phyloP scores from a whole-genome alignment of 1,139 yeast species.

The Geotrichum australiense region DNA sequence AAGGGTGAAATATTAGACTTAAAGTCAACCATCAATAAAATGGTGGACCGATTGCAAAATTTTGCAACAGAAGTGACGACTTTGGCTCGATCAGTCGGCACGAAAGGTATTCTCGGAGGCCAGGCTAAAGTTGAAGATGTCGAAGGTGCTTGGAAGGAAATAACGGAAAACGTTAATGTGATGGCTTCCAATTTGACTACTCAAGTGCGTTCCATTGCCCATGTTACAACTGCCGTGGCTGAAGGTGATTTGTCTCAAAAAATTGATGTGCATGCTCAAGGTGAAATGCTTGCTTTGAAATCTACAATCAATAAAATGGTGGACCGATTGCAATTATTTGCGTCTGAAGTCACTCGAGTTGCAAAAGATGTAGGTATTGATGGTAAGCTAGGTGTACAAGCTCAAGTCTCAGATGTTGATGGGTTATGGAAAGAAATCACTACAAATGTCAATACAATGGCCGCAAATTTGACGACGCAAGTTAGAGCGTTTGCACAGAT shows the following conservation, averaged over 20 bases:
- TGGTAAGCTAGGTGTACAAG: conserved; percentile 87
- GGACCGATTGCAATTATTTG: conserved; percentile 80
- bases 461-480: conserved; percentile 82
- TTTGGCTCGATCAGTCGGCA: conserved; percentile 81
- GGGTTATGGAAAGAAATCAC: conserved; percentile 91
- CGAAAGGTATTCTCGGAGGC: conserved; percentile 83
- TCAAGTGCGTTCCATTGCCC: conserved; percentile 84
- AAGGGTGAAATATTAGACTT: conserved; percentile 80
- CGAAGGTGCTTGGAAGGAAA: conserved; percentile 91
- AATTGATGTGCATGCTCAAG: conserved; percentile 85
- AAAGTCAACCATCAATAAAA: conserved; percentile 71
- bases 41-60: conserved; percentile 83
- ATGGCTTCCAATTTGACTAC: conserved; percentile 88
- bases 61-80: conserved; percentile 88
- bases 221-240: conserved; percentile 88
- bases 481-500: conserved; percentile 91
- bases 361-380: conserved; percentile 92
- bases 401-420: conserved; percentile 84
- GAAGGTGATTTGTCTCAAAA: conserved; percentile 85
- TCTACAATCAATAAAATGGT: conserved; percentile 86
- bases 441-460: conserved; percentile 91
- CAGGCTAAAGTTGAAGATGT: conserved; percentile 90
- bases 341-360: conserved; percentile 80
- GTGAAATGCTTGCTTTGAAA: conserved; percentile 68
- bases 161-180: conserved; percentile 79